Base-by-base conservation (phyloP, 2,329 filamentous ascomycete genomes). In the Neonectria hederae region DNA sequence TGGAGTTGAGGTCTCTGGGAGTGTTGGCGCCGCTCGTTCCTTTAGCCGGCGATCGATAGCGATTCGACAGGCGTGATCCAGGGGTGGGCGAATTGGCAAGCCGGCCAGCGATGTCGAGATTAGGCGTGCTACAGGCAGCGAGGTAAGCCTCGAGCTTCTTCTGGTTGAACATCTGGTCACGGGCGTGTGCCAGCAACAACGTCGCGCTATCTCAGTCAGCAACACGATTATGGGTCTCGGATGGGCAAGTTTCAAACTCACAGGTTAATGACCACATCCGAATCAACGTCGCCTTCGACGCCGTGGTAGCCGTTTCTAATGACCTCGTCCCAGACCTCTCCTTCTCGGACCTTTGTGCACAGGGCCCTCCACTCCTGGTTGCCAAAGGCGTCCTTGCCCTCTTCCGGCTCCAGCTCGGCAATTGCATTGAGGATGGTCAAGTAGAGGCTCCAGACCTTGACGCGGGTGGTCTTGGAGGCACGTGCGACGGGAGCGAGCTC, bases 361-460 rank as follows among this genome's bases (percentile, higher is more conserved):
- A 98, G 83, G 13, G 87, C 83, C 77, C 93, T 90, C 92, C 94
- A 99, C 76, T 93, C 90, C 74, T 92, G 89, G 56, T 89, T 89
- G 4, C 96, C 96, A 81, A 98, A 97, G 13, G 90, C 87, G 55
- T 90, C 88, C 82, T 96, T 97, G 54, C 95, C 96, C 78, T 97
- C 94, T 70, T 97, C 93, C 2, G 92, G 85, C 60, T 94, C 93
- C 75, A 98, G 84, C 75, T 98, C 95, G 38, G 97, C 84, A 68
- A 97, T 91, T 42, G 93, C 92, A 81, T 97, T 97, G 67, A 98
- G 84, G 54, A 97, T 91, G 19, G 94, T 97, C 69, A 98, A 86
- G 77, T 98, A 99, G 74, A 99, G 86, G 78, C 94, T 97, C 96
- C 96, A 99, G 68, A 98, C 91, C 80, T 98, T 99, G 78, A 97